Evolutionary conservation across 2,329 filamentous ascomycete genomes (phyloP).

Genomic region (Cladorrhinum sp.): DNA sequence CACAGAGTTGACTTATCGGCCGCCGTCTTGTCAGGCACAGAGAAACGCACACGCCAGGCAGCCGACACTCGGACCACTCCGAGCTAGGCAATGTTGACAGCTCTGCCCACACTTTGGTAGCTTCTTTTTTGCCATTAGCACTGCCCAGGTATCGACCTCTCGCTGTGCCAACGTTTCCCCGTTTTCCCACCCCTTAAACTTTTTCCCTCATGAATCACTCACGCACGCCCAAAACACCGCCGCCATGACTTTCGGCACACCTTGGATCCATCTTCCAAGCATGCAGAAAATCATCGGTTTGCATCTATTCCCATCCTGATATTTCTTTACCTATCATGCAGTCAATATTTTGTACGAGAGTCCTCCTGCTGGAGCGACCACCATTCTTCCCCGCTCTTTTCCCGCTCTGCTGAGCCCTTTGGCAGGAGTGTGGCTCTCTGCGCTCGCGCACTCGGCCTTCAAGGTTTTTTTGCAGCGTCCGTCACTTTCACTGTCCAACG

Average conservation of each 20-base stretch:
- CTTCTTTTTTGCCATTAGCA: not conserved
- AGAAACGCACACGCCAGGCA: not conserved
- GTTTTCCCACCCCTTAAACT: not conserved
- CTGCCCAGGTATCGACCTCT: not conserved
- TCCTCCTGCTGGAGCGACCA: not conserved
- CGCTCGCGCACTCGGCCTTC: not conserved
- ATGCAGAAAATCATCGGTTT: not conserved
- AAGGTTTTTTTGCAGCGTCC: not conserved
- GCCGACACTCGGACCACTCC: not conserved
- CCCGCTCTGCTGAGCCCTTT: not conserved
- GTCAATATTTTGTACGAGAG: not conserved
- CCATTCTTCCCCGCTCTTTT: not conserved
- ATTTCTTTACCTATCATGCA: not conserved
- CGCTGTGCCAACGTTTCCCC: not conserved
- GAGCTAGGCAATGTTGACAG: not conserved
- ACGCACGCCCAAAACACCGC: not conserved
- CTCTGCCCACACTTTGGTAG: not conserved
- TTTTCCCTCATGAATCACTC: not conserved
- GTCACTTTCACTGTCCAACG: not conserved
- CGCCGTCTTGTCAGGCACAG: not conserved
- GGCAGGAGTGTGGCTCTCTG: not conserved
- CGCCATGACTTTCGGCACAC: not conserved
- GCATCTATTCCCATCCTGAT: not conserved
- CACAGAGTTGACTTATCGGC: not conserved
- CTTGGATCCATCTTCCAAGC: not conserved